These are phyloP conservation scores for Trifolium subterraneum DNA, from an alignment of 306 rosid genomes.

Conservation along the genomic window DNA sequence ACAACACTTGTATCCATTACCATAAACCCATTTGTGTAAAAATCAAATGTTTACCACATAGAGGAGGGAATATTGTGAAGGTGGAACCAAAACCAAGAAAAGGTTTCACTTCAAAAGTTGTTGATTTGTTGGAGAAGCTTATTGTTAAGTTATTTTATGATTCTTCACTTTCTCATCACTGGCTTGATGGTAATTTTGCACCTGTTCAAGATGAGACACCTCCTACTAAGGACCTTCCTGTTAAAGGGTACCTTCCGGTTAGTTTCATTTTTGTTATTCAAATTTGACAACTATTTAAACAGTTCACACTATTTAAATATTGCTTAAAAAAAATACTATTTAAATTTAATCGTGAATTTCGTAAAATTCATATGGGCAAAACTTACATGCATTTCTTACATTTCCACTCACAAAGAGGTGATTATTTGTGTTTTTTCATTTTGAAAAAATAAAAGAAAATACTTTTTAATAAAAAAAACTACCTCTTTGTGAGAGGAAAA, in stretches of 20 bases:
- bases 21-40: neutral
- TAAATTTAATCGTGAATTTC: too few species aligned
- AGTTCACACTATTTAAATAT: too few species aligned
- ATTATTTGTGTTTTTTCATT: too few species aligned
- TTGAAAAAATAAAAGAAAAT: too few species aligned
- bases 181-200: constrained; percentile 78
- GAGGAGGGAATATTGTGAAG: constrained; percentile 41
- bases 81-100: constrained; percentile 77
- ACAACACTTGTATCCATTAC: neutral
- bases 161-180: constrained; percentile 67
- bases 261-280: too few species aligned
- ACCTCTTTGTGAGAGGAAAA: too few species aligned
- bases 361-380: too few species aligned
- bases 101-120: constrained; percentile 59
- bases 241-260: constrained; percentile 85
- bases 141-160: constrained; percentile 71
- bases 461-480: too few species aligned
- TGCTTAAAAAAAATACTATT: too few species aligned
- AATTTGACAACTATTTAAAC: too few species aligned
- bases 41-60: neutral
- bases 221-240: constrained; percentile 64
- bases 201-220: constrained; percentile 79
- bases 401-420: too few species aligned
- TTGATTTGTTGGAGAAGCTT: constrained; percentile 74
- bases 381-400: too few species aligned